A percentile compares a stretch with the other conserved stretches of the same genome.
Evolutionary conservation across 148 eudicot species (phyloP).

Genomic region (Beta vulgaris): DNA sequence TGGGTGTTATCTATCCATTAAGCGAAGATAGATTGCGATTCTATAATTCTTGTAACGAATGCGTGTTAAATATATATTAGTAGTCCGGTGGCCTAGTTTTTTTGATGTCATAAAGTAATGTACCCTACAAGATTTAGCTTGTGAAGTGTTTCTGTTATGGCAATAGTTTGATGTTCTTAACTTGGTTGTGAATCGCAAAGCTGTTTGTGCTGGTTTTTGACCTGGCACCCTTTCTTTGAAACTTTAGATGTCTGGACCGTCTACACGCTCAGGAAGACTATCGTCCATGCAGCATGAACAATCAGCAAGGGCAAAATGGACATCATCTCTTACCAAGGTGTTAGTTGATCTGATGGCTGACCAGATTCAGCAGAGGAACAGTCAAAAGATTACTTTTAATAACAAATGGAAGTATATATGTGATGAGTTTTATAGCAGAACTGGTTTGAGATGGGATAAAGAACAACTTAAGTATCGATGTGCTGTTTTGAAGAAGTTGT

Average conservation of each 20-base stretch:
- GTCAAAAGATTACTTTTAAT: conserved; percentile 40
- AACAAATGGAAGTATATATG: conserved; percentile 58
- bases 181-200: not conserved
- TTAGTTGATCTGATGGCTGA: conserved; percentile 71
- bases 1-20: no score
- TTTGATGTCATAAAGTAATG: no score
- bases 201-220: not conserved
- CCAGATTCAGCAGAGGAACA: conserved; percentile 48
- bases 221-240: not conserved
- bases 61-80: no score
- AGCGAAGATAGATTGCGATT: no score
- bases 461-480: conserved; percentile 60
- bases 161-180: not conserved
- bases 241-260: conserved; percentile 52
- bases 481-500: conserved; percentile 55
- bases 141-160: not conserved
- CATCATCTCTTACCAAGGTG: conserved; percentile 50
- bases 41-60: no score
- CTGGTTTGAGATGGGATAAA: conserved; percentile 65
- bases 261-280: conserved; percentile 48
- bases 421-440: conserved; percentile 48
- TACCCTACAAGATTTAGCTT: not conserved
- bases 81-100: no score
- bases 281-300: conserved; percentile 41
- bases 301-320: conserved; percentile 70